phyloP scores from a whole-genome alignment of 1,139 yeast species.

The Taphrina wiesneri region DNA sequence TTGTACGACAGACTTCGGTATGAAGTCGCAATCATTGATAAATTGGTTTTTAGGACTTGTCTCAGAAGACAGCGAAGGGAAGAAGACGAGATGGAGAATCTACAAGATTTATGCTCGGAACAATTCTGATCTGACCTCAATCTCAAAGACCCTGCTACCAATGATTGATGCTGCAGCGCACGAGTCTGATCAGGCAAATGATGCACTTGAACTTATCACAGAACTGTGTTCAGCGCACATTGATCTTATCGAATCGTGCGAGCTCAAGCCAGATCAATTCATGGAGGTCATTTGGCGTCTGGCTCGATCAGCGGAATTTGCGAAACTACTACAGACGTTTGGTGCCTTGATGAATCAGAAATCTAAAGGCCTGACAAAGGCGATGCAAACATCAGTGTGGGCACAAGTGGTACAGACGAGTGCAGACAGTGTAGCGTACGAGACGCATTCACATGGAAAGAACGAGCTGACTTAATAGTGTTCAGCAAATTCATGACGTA shows the following conservation, averaged over 20 bases:
- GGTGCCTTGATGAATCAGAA: not conserved
- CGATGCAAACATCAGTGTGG: not conserved
- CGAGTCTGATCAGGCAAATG: not conserved
- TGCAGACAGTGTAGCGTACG: conserved; percentile 3
- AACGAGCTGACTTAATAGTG: not conserved
- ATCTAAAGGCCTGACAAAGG: not conserved
- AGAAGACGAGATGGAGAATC: not conserved
- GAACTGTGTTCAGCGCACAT: not conserved
- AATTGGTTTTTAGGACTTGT: not conserved
- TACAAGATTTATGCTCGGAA: not conserved
- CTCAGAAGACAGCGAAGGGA: not conserved
- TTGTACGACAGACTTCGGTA: not conserved
- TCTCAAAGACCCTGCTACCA: not conserved
- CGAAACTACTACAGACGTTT: not conserved
- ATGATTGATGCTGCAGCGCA: not conserved
- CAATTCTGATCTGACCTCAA: not conserved
- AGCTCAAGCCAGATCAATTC: not conserved
- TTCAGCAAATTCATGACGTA: not conserved
- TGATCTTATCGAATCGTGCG: not conserved
- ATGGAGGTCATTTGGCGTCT: not conserved
- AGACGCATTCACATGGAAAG: not conserved
- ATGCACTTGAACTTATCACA: not conserved
- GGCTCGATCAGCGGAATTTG: not conserved
- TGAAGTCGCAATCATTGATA: not conserved
- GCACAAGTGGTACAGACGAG: not conserved